phyloP scores from a whole-genome alignment of 768 basidiomycete species.

The Hysterangium stoloniferum region DNA sequence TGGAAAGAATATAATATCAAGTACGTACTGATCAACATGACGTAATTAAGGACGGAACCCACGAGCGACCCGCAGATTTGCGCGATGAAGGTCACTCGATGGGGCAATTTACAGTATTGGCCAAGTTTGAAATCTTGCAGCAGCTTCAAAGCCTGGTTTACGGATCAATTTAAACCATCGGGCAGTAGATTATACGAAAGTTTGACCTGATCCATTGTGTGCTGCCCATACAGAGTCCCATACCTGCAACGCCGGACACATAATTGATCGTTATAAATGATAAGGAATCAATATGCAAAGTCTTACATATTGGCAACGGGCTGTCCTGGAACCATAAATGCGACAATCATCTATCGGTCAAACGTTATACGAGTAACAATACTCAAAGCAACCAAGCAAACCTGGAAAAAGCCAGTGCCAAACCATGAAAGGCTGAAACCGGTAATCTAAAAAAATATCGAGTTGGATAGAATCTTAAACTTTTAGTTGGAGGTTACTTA shows the following conservation, averaged over 20 bases:
- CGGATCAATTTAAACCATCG: neutral
- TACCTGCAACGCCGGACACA: conserved; percentile 10
- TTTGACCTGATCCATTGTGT: conserved; percentile 12
- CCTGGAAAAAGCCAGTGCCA: conserved; percentile 17
- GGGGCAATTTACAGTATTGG: conserved; percentile 20
- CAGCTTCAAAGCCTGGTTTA: conserved; percentile 16
- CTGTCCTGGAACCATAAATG: conserved; percentile 16
- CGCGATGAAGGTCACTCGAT: conserved; percentile 17
- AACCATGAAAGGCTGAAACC: conserved; percentile 15
- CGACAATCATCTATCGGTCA: conserved; percentile 13
- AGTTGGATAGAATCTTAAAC: neutral
- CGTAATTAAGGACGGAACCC: conserved; percentile 19
- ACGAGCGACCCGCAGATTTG: conserved; percentile 18
- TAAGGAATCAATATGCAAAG: neutral
- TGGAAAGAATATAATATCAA: neutral
- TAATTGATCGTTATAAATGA: too few relatives aligned
- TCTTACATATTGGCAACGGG: conserved; percentile 17
- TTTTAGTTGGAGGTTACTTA: conserved; percentile 11
- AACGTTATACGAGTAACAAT: neutral
- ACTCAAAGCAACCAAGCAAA: neutral
- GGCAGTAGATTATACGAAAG: too few relatives aligned
- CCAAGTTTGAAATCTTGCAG: conserved; percentile 21
- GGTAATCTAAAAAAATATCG: conserved; percentile 12
- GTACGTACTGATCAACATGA: conserved; percentile 33
- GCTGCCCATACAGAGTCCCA: conserved; percentile 12